phyloP scores from a whole-genome alignment of 2,329 filamentous ascomycete genomes.

The Trichophyton benhamiae region DNA sequence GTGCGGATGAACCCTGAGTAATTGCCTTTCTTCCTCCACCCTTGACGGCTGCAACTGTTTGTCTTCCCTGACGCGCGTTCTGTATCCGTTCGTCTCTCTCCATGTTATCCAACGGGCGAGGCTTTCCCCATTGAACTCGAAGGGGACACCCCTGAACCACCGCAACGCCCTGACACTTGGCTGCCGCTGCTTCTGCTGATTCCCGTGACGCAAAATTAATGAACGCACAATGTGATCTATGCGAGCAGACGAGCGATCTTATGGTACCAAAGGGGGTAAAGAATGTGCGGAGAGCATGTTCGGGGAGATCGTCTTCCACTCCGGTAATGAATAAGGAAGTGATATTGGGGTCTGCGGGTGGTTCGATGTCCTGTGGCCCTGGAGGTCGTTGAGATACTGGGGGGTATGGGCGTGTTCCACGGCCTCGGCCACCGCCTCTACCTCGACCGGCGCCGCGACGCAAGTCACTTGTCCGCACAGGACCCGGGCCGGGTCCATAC shows the following conservation, averaged over 20 bases:
- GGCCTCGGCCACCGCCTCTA: conserved; percentile 37
- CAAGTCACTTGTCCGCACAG: conserved; percentile 61
- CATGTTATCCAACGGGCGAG: conserved; percentile 83
- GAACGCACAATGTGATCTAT: conserved; percentile 94
- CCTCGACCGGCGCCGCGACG: conserved; percentile 36
- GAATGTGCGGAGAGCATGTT: conserved; percentile 79
- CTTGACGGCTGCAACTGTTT: conserved; percentile 41
- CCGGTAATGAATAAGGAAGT: conserved; percentile 92
- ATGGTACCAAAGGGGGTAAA: conserved; percentile 84
- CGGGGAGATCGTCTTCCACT: conserved; percentile 88
- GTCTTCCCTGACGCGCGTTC: conserved; percentile 66
- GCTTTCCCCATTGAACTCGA: conserved; percentile 81
- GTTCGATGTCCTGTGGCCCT: conserved; percentile 70
- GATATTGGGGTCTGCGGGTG: conserved; percentile 71
- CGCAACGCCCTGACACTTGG: conserved; percentile 72
- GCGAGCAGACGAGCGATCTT: conserved; percentile 85
- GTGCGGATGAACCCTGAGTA: conserved; percentile 12
- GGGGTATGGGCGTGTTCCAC: conserved; percentile 51
- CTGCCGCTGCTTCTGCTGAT: conserved; percentile 73
- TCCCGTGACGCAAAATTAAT: conserved; percentile 82
- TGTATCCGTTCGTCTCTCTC: conserved; percentile 71
- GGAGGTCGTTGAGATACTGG: conserved; percentile 63
- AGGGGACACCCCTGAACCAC: conserved; percentile 85
- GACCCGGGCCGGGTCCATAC: conserved; percentile 52
- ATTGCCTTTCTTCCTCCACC: conserved; percentile 18